phyloP scores from a whole-genome alignment of 1,284 basidiomycete species.

The Ceratobasidium sp. region DNA sequence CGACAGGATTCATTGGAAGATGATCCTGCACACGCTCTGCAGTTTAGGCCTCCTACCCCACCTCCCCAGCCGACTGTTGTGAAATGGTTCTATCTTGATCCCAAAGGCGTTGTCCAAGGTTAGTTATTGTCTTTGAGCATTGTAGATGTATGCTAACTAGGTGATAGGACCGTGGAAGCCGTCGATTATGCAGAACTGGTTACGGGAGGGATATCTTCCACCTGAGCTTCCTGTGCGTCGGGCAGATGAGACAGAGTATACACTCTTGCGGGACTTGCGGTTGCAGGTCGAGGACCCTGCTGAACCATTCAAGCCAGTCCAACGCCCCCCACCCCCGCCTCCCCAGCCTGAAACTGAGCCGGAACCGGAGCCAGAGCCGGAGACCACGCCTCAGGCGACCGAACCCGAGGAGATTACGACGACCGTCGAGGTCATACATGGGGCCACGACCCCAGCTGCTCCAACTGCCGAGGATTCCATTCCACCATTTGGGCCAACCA shows the following conservation, averaged over 20 bases:
- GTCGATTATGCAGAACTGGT: slow-evolving; percentile 85
- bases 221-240: slow-evolving; percentile 77
- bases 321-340: not conserved
- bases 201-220: slow-evolving; percentile 77
- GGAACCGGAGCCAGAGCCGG: not conserved
- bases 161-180: slow-evolving; percentile 78
- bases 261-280: slow-evolving; percentile 72
- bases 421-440: not conserved
- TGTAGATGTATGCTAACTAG: slow-evolving; percentile 20
- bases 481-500: slow-evolving; percentile 71
- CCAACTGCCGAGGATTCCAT: slow-evolving; percentile 79
- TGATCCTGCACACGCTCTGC: slow-evolving; percentile 31
- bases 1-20: slow-evolving; percentile 4
- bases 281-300: slow-evolving; percentile 15
- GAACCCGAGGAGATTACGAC: slow-evolving; percentile 12
- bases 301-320: slow-evolving; percentile 35
- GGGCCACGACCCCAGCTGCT: slow-evolving; percentile 45
- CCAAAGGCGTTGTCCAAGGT: slow-evolving; percentile 79
- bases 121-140: not conserved
- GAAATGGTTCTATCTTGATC: slow-evolving; percentile 82
- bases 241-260: slow-evolving; percentile 73
- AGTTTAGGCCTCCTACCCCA: not conserved
- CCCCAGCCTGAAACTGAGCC: not conserved
- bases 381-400: not conserved
- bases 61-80: slow-evolving; percentile 57